Conservation (phyloP, 371 early-diverging fungal genomes). For the Rhizopus delemar region DNA sequence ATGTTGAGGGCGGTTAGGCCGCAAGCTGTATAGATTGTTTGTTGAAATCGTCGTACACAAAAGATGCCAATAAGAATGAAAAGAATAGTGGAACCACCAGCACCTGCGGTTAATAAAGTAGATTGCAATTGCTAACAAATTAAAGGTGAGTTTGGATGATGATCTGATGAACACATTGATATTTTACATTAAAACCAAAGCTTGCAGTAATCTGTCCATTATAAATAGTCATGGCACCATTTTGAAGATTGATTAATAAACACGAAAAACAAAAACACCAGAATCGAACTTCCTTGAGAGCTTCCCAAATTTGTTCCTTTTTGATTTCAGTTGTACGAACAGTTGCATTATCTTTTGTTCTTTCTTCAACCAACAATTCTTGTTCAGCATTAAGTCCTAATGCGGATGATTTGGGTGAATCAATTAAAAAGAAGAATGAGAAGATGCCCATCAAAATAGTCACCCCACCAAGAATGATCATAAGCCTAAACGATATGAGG, state of each 20-base stretch:
- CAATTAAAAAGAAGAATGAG: conserved; percentile 38
- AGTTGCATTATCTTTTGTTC: conserved; percentile 35
- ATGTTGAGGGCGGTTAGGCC: conserved; percentile 19
- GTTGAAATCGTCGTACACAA: conserved; percentile 13
- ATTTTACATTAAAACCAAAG: conserved; percentile 36
- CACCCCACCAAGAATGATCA: conserved; percentile 34
- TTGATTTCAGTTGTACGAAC: conserved; percentile 32
- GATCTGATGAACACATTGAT: background rate
- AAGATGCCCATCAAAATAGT: conserved; percentile 30
- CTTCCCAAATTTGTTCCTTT: conserved; percentile 32
- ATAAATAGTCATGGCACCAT: conserved; percentile 41
- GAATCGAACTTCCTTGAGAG: conserved; percentile 31
- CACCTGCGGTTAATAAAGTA: conserved; percentile 21
- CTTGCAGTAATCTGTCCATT: conserved; percentile 31
- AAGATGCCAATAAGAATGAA: conserved; percentile 15
- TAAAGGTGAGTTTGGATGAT: background rate
- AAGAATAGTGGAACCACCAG: conserved; percentile 19
- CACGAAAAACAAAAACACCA: conserved; percentile 34
- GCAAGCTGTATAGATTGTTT: conserved; percentile 25
- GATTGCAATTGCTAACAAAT: conserved; percentile 22
- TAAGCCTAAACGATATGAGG: conserved; percentile 15
- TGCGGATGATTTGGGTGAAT: conserved; percentile 34
- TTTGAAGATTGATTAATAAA: conserved; percentile 35
- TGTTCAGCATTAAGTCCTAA: conserved; percentile 37
- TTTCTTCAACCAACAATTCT: conserved; percentile 36